Percentiles rank a stretch among this genome's conserved stretches.
These are phyloP conservation scores for Colletotrichum spaethianum DNA, from an alignment of 2,329 filamentous ascomycete genomes.

Conservation along the genomic window DNA sequence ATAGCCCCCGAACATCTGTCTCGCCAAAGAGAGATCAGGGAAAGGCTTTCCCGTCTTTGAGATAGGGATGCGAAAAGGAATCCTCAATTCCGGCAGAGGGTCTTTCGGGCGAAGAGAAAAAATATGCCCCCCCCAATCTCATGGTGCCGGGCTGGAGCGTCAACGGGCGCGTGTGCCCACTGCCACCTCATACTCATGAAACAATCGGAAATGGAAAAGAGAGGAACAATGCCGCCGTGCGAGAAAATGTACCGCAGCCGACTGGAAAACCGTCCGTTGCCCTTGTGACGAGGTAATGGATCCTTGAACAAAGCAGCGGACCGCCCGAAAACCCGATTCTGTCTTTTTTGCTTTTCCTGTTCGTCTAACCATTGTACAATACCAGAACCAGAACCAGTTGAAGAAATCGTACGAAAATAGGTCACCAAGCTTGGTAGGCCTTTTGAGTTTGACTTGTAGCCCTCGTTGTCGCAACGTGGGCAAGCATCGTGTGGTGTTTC, in stretches of 20 bases:
- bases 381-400: constrained; percentile 11
- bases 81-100: neutral
- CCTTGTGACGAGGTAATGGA: neutral
- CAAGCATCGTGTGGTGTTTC: neutral
- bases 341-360: constrained; percentile 32
- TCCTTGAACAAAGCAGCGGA: constrained; percentile 11
- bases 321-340: constrained; percentile 16
- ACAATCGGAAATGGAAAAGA: neutral
- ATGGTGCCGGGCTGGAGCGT: neutral
- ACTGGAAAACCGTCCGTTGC: neutral
- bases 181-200: neutral
- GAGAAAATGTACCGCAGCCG: neutral
- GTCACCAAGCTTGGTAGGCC: neutral
- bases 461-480: neutral
- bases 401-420: neutral
- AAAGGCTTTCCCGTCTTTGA: neutral
- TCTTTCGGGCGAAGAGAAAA: neutral
- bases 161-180: neutral
- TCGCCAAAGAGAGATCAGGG: neutral
- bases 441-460: neutral
- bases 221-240: neutral
- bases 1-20: neutral
- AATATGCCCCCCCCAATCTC: neutral
- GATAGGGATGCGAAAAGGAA: neutral
- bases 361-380: constrained; percentile 38